Base-by-base conservation (phyloP, 352 stramenopile genomes). In the Saprolegnia diclina region DNA sequence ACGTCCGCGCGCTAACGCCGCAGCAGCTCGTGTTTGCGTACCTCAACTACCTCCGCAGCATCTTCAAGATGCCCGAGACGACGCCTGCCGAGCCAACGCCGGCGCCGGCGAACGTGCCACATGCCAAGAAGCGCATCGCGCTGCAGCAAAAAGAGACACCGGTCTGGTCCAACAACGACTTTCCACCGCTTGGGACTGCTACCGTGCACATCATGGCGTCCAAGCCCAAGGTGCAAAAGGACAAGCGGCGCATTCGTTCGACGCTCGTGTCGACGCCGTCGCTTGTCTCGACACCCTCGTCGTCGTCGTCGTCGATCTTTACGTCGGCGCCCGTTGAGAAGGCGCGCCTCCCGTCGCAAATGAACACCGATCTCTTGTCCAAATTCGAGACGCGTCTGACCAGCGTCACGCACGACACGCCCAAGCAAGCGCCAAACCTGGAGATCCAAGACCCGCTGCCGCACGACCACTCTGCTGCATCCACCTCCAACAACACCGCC, bases 241-340 rank as follows among this genome's bases (percentile, higher is more conserved):
- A 69, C 63, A 69, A 61, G 26, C 45, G 63, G 11, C 63, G 63
- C 18, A 69, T 69, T 22, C 63, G 63, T 4, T 69, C 63, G 16
- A 69, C 63, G 13, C 37, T 69, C 10, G 22, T 69, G 35, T 22
- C 63, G 14, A 69, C 42, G 19, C 21, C 38, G 57, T 52, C 24
- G 11, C 45, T n/a, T 4, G 13, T 16, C n/a, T 45, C 37, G 38
- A 69, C 18, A 48, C 42, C 42, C 3, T 14, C 18, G 13, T n/a
- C 42, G 18, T 48, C 42, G 7, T 48, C 42, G 16, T 10, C 40
- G 16, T 55, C 24, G 6, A 40, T 26, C 22, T 45, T 40, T 22
- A 13, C 26, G 11, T 35, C 50, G 21, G 46, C 19, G 26, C 9
- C 21, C 10, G 21, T 22, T 5, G 50, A 48, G n/a, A 42, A 24